These are phyloP conservation scores for Corymbia citriodora DNA, from an alignment of 441 rosid genomes.

Conservation along the genomic window DNA sequence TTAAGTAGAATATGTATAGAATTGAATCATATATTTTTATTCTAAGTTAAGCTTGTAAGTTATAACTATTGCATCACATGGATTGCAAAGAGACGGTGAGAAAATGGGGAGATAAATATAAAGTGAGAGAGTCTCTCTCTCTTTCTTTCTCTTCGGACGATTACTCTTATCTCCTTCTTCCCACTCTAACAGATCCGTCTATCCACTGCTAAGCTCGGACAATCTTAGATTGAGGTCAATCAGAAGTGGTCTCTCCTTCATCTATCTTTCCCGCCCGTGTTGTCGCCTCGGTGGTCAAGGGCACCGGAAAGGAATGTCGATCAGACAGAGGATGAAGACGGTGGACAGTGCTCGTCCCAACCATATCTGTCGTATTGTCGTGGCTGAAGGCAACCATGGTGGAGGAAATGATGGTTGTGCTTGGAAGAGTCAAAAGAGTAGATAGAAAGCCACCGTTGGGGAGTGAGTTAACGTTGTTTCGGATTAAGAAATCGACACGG, in stretches of 20 bases:
- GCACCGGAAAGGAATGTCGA: neutral
- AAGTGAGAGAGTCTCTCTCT: too few relatives aligned
- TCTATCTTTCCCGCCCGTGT: neutral
- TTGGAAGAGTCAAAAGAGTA: neutral
- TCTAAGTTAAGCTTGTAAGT: too few relatives aligned
- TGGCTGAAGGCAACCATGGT: neutral
- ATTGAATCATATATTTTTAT: too few relatives aligned
- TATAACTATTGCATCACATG: too few relatives aligned
- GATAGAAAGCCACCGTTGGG: neutral
- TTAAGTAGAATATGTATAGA: too few relatives aligned
- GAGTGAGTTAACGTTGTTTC: neutral
- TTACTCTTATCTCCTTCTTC: neutral
- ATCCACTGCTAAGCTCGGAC: neutral
- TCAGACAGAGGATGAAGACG: neutral
- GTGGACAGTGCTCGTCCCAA: neutral
- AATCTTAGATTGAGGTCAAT: neutral
- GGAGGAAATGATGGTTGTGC: neutral
- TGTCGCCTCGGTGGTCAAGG: neutral
- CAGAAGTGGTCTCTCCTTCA: neutral
- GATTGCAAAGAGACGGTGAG: too few relatives aligned
- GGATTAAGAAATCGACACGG: neutral
- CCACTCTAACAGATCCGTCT: neutral
- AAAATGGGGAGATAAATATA: too few relatives aligned
- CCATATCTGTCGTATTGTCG: neutral
- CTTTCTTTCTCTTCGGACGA: too few relatives aligned